phyloP scores from a whole-genome alignment of 1,284 basidiomycete genomes.

The Cutaneotrichosporon sp. region DNA sequence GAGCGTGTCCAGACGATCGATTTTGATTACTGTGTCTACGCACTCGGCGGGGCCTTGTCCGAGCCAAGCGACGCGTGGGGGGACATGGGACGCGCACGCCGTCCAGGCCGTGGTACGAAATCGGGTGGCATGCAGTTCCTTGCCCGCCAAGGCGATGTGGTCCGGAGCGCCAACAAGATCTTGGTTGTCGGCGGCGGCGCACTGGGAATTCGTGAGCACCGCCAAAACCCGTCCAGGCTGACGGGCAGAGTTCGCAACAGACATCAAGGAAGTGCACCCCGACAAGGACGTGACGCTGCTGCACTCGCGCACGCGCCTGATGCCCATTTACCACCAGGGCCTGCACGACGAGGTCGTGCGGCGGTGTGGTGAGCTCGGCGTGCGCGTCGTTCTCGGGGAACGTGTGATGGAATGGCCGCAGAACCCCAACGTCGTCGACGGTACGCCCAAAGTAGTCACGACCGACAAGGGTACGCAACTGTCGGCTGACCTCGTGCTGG shows the following conservation, averaged over 20 bases:
- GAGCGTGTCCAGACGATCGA: conserved; percentile 25
- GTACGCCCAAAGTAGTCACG: conserved; percentile 48
- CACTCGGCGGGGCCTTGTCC: conserved; percentile 43
- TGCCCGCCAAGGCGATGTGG: conserved; percentile 27
- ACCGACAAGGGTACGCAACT: conserved; percentile 60
- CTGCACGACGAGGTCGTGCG: conserved; percentile 47
- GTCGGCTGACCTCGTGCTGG: conserved; percentile 61
- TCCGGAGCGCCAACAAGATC: conserved; percentile 44
- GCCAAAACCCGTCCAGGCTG: background rate
- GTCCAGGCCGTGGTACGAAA: conserved; percentile 35
- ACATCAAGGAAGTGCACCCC: conserved; percentile 49
- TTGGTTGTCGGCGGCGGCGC: conserved; percentile 50
- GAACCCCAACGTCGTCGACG: conserved; percentile 29
- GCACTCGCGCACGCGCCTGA: conserved; percentile 49
- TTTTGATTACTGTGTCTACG: conserved; percentile 51
- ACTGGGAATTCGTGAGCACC: conserved; percentile 50
- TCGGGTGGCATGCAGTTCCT: conserved; percentile 26
- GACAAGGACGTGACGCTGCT: conserved; percentile 50
- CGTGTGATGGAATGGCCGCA: conserved; percentile 44
- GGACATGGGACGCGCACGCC: conserved; percentile 10
- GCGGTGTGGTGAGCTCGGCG: conserved; percentile 44
- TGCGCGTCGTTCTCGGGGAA: conserved; percentile 48
- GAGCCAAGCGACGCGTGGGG: conserved; percentile 45
- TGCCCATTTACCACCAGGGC: conserved; percentile 48
- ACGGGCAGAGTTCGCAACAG: conserved; percentile 49